Conservation (phyloP, 2,329 filamentous ascomycete species). For the Fusarium lyarnte region DNA sequence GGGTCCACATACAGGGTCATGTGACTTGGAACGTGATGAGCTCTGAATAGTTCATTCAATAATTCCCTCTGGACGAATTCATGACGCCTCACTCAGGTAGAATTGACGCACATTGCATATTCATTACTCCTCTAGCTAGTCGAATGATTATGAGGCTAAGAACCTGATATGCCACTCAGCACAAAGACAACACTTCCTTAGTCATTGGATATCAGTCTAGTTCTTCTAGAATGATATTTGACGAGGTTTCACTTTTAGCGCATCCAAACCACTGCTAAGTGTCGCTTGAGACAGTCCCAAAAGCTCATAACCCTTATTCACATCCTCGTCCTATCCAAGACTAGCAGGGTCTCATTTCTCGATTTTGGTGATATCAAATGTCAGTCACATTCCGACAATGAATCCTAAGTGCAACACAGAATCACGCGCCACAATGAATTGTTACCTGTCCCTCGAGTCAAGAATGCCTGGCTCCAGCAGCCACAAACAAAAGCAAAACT, state of each 20-base stretch:
- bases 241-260: conserved; percentile 22
- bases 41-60: neutral
- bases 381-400: conserved; percentile 29
- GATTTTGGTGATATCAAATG: conserved; percentile 16
- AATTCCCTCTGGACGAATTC: neutral
- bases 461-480: conserved; percentile 10
- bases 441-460: conserved; percentile 23
- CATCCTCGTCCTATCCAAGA: conserved; percentile 1
- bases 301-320: neutral
- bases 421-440: conserved; percentile 20
- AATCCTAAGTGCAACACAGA: conserved; percentile 10
- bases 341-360: conserved; percentile 14
- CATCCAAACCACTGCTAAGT: neutral
- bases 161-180: neutral
- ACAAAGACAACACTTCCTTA: neutral
- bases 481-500: conserved; percentile 13
- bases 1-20: conserved; percentile 15
- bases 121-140: neutral
- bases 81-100: neutral
- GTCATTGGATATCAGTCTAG: neutral
- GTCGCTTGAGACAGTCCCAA: conserved; percentile 14
- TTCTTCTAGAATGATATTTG: conserved; percentile 23
- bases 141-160: neutral
- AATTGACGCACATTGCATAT: neutral
- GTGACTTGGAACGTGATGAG: conserved; percentile 6